phyloP scores from a whole-genome alignment of 2,329 filamentous ascomycete species.

The Fusarium tjaetaba region DNA sequence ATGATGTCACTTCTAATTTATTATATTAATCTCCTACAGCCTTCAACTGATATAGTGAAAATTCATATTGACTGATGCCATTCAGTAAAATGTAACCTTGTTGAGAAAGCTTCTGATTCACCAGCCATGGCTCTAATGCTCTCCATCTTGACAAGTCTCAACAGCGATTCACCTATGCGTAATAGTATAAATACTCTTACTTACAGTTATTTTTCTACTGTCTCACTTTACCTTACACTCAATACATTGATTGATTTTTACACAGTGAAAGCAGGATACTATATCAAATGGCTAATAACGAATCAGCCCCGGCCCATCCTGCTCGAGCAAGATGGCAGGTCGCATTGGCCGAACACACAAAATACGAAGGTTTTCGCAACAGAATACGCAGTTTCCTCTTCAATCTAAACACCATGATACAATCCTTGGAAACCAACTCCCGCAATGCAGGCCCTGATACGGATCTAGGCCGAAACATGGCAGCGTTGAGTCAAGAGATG shows the following conservation, averaged over 20 bases:
- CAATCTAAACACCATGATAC: neutral
- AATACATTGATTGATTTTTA: neutral
- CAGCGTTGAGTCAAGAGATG: neutral
- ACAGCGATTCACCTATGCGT: neutral
- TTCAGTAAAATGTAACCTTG: neutral
- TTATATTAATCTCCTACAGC: too few relatives aligned
- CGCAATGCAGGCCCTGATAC: neutral
- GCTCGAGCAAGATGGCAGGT: neutral
- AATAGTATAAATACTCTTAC: neutral
- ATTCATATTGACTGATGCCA: too few relatives aligned
- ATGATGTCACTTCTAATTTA: too few relatives aligned
- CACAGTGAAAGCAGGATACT: neutral
- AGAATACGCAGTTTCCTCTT: neutral
- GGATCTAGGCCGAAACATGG: neutral
- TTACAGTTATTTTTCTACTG: rapidly evolving
- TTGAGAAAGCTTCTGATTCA: neutral
- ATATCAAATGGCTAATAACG: neutral
- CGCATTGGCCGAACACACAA: neutral
- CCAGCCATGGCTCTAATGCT: neutral
- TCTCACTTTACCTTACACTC: rapidly evolving
- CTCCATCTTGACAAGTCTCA: neutral
- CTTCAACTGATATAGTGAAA: too few relatives aligned
- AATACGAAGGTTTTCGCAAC: neutral
- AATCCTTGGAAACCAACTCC: neutral
- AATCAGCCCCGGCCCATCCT: neutral